Evolutionary conservation across 495 filamentous ascomycete species (phyloP).

Genomic region (Daldinia caldariorum): DNA sequence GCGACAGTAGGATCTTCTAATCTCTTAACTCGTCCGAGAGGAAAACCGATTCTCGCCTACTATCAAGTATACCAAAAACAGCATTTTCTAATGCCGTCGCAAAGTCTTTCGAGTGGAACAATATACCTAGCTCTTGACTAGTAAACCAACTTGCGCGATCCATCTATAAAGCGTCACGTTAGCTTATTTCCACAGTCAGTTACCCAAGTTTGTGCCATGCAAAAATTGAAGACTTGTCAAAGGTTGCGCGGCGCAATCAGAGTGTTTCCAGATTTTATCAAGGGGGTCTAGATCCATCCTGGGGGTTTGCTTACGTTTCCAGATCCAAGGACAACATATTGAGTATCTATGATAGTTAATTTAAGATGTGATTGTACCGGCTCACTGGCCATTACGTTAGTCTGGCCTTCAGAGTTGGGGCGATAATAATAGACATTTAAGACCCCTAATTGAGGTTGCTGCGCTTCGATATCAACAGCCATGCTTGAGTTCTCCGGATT

Average conservation of each 20-base stretch:
- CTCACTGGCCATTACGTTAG: slow-evolving; percentile 48
- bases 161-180: slow-evolving; percentile 47
- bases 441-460: slow-evolving; percentile 44
- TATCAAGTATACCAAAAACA: slow-evolving; percentile 56
- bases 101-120: slow-evolving; percentile 63
- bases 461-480: slow-evolving; percentile 47
- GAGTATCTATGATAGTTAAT: slow-evolving; percentile 68
- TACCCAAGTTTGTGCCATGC: not conserved
- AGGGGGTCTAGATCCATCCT: no score
- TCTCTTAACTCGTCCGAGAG: slow-evolving; percentile 27
- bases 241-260: not conserved
- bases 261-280: not conserved
- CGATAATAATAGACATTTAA: slow-evolving; percentile 63
- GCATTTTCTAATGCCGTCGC: slow-evolving; percentile 53
- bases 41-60: slow-evolving; percentile 54
- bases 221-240: not conserved
- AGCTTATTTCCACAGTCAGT: slow-evolving; percentile 3
- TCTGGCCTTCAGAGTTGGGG: slow-evolving; percentile 24
- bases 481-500: slow-evolving; percentile 10
- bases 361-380: slow-evolving; percentile 79
- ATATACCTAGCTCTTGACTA: slow-evolving; percentile 78
- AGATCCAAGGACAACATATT: slow-evolving; percentile 71
- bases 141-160: slow-evolving; percentile 82
- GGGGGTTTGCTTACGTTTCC: slow-evolving; percentile 61
- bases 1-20: not conserved